Evolutionary conservation across 441 rosid genomes (phyloP).

Genomic region (Erodium moschatum): DNA sequence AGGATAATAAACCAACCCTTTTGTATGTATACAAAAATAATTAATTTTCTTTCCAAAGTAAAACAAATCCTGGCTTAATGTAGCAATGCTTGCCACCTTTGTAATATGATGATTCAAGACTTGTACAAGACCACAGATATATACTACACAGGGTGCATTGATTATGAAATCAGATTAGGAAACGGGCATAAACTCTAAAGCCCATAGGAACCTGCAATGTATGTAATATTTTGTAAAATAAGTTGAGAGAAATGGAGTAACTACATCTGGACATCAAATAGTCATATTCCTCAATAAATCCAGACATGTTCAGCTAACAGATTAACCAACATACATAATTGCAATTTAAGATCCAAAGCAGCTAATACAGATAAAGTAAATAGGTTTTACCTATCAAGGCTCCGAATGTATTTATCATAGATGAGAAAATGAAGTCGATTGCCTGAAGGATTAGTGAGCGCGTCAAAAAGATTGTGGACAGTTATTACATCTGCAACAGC

Average conservation of each 20-base stretch:
- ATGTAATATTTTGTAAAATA: not conserved
- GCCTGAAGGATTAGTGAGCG: conserved; percentile 61
- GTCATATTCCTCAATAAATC: not conserved
- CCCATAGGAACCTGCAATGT: not conserved
- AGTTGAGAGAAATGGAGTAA: not conserved
- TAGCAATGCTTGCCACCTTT: too few relatives aligned
- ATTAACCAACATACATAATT: too few relatives aligned
- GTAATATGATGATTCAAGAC: too few relatives aligned
- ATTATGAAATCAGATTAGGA: too few relatives aligned
- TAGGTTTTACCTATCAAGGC: conserved; percentile 68
- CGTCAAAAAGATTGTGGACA: conserved; percentile 74
- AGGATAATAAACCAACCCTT: too few relatives aligned
- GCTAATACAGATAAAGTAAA: conserved; percentile 21
- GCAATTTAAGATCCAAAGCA: too few relatives aligned
- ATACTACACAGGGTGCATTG: too few relatives aligned
- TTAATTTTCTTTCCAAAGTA: too few relatives aligned
- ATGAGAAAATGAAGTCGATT: conserved; percentile 67
- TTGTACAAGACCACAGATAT: too few relatives aligned
- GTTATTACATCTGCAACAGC: conserved; percentile 72
- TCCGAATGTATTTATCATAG: conserved; percentile 77
- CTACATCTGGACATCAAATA: conserved; percentile 4
- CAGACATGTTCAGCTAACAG: not conserved
- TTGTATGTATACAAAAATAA: too few relatives aligned
- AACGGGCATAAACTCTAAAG: too few relatives aligned
- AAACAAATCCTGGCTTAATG: too few relatives aligned